These are phyloP conservation scores for Tylopilus sp. DNA, from an alignment of 1,284 basidiomycete genomes.

Conservation along the genomic window DNA sequence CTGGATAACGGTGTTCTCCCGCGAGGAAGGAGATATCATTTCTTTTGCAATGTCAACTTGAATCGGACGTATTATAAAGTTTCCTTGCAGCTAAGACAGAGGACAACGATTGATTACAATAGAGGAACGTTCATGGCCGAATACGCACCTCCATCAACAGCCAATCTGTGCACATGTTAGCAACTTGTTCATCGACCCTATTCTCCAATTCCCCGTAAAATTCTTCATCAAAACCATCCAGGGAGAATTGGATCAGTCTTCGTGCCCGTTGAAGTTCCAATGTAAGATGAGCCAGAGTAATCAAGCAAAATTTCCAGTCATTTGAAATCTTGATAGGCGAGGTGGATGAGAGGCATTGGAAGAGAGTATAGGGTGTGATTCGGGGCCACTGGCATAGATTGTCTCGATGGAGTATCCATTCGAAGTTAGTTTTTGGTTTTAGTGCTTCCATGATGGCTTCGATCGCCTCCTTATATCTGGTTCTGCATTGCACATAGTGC, in stretches of 20 bases:
- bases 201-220: too few relatives aligned
- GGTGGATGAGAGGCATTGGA: conserved; percentile 31
- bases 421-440: conserved; percentile 14
- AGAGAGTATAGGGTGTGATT: conserved; percentile 34
- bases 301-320: too few relatives aligned
- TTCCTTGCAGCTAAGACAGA: conserved; percentile 51
- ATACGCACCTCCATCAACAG: too few relatives aligned
- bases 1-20: conserved; percentile 53
- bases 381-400: conserved; percentile 37
- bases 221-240: too few relatives aligned
- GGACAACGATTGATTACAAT: too few relatives aligned
- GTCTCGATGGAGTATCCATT: conserved; percentile 12
- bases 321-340: not conserved
- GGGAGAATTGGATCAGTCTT: too few relatives aligned
- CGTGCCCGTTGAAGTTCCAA: too few relatives aligned
- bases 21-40: conserved; percentile 56
- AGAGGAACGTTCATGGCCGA: too few relatives aligned
- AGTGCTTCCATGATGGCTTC: conserved; percentile 12
- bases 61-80: conserved; percentile 52
- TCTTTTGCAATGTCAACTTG: conserved; percentile 54
- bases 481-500: not conserved
- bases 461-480: not conserved
- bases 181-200: too few relatives aligned
- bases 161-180: too few relatives aligned
- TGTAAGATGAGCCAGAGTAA: too few relatives aligned